Evolutionary conservation across 352 stramenopile species (phyloP), one percentile per base, ranked within the genome.

Genomic region (Phytophthora pseudosyringae): DNA sequence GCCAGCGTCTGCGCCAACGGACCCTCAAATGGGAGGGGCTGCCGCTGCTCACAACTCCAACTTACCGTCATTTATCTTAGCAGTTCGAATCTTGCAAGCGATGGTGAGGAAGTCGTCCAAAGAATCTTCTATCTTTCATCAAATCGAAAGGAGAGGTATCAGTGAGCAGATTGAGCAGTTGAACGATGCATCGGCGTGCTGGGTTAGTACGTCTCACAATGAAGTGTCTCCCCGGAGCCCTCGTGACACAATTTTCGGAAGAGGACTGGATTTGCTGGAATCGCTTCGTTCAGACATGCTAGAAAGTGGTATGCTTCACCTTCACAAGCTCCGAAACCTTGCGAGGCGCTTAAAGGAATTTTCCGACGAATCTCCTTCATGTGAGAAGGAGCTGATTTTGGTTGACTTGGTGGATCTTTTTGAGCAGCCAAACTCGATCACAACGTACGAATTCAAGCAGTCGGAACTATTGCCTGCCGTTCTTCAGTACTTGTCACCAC

Each of bases 381-480:
- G 72, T 15, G 77, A 90, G 16, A 75, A 75, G 39, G 69, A 90
- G n/a, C 58, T 90, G 9, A 72, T 86, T 25, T 64, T 93, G 15
- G 59, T 88, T 11, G 86, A 92, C 63, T 68, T 94, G 18, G 78
- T 92, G 33, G 86, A 94, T 45, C 63, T 94, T 25, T 90, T 94
- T 49, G 81, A 91, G 18, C 73, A 91, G 43, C 66, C 80, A 32
- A 88, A 89, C 51, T 84, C 80, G 10, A 90, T 95, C 43, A 95
- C 87, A 18, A 88, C 83, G 1, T 91, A 92, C 31, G 87, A 95
- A 47, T 92, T 95, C 61, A 93, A 92, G 49, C 86, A 93, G 35
- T 95, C 86, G 2, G 73, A 86, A 43, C 61, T 95, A 1, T 71
- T 95, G 7, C 76, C 83, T 28, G 80, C 85, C 1, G 62, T 95